Evolutionary conservation across 305 asterid species (phyloP).

Genomic region (Fraxinus dipetala): DNA sequence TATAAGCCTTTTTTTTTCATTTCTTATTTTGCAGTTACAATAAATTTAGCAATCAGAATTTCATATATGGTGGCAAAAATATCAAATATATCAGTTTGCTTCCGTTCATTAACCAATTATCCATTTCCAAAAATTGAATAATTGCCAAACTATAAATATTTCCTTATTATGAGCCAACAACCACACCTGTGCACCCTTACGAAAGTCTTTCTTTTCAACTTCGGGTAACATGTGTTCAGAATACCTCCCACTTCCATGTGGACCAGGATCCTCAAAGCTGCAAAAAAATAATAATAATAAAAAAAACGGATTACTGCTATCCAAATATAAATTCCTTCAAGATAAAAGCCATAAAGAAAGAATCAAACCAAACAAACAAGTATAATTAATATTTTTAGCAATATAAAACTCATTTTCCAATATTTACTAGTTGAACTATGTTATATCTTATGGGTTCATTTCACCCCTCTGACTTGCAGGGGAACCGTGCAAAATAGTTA

Average conservation of each 20-base stretch:
- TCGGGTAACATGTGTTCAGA: constrained; percentile 89
- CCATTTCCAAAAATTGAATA: neutral
- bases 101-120: neutral
- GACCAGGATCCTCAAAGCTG: constrained; percentile 99
- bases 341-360: neutral
- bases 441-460: neutral
- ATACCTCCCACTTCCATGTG: constrained; percentile 97
- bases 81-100: neutral
- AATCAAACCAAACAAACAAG: neutral
- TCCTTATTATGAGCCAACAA: constrained; percentile 8
- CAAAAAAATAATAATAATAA: constrained; percentile 9
- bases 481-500: neutral
- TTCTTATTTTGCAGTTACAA: neutral
- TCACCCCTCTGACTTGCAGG: neutral
- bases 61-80: neutral
- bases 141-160: neutral
- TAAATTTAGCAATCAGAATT: neutral
- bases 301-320: constrained; percentile 14
- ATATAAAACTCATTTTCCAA: neutral
- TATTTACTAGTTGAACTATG: neutral
- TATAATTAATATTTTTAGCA: neutral
- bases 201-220: constrained; percentile 80
- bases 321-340: neutral
- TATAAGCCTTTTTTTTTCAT: neutral
- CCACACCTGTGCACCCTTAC: constrained; percentile 97